Evolutionary conservation across 768 basidiomycete species (phyloP).

Genomic region (Boletus vinaceobasis): DNA sequence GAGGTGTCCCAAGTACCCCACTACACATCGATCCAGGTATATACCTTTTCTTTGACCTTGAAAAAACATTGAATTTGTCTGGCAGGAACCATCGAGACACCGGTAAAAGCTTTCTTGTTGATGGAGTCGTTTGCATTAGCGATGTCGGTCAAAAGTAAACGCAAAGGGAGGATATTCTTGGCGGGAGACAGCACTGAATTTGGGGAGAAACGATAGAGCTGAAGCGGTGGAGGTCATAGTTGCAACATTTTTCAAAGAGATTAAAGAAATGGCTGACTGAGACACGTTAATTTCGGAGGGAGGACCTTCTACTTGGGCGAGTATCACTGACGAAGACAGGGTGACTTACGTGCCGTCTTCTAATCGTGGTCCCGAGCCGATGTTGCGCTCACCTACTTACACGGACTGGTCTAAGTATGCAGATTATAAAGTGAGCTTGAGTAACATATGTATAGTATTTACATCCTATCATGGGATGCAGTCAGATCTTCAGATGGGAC

Average conservation of each 20-base stretch:
- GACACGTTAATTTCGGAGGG: neutral
- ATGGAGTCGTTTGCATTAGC: conserved; percentile 18
- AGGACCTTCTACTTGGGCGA: neutral
- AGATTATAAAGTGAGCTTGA: neutral
- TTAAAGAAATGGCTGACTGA: neutral
- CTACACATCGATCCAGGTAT: conserved; percentile 10
- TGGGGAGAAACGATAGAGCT: conserved; percentile 8
- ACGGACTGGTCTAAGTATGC: no score
- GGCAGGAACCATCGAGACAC: conserved; percentile 19
- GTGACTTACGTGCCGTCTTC: neutral
- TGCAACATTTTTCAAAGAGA: neutral
- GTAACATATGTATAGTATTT: neutral
- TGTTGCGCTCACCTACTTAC: neutral
- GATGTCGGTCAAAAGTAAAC: conserved; percentile 23
- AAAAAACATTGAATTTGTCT: neutral
- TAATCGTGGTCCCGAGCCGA: neutral
- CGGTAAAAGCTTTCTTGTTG: conserved; percentile 16
- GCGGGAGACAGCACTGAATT: conserved; percentile 12
- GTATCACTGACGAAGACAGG: neutral
- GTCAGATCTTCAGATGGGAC: neutral
- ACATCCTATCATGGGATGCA: neutral
- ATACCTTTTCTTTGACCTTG: neutral
- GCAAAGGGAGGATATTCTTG: conserved; percentile 22
- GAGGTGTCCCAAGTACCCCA: conserved; percentile 1
- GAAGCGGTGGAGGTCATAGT: neutral